Evolutionary conservation across 2,329 filamentous ascomycete genomes (phyloP).

Genomic region (Xylaria sp.): DNA sequence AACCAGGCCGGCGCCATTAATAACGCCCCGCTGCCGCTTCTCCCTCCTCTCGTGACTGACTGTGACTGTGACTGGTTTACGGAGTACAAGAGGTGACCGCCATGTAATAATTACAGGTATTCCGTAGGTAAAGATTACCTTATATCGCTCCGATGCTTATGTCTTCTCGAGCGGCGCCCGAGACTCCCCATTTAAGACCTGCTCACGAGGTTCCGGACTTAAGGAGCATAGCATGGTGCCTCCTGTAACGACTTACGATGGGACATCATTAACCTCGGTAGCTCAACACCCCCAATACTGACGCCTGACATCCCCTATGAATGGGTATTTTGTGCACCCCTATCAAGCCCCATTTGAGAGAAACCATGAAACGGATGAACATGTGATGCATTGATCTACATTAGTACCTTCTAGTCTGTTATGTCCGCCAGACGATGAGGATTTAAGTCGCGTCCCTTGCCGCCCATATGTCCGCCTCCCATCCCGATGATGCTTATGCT

Average conservation of each 20-base stretch:
- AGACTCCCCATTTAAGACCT: background rate
- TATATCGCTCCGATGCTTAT: background rate
- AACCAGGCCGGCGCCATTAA: background rate
- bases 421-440: background rate
- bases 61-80: background rate
- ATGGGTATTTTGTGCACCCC: no score
- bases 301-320: no score
- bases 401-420: background rate
- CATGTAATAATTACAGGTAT: background rate
- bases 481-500: conserved; percentile 2
- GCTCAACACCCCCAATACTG: background rate
- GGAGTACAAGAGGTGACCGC: background rate
- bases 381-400: background rate
- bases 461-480: conserved; percentile 3
- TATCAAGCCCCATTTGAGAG: background rate
- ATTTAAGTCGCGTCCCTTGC: conserved; percentile 8
- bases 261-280: background rate
- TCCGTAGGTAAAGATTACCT: background rate
- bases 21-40: background rate
- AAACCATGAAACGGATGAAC: conserved; percentile 2
- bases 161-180: background rate
- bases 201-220: background rate
- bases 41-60: no score
- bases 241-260: background rate
- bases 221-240: background rate